Percentiles rank a stretch among this genome's conserved stretches.
phyloP scores from a whole-genome alignment of 2,329 filamentous ascomycete species.

The Paracamarosporium sp. region DNA sequence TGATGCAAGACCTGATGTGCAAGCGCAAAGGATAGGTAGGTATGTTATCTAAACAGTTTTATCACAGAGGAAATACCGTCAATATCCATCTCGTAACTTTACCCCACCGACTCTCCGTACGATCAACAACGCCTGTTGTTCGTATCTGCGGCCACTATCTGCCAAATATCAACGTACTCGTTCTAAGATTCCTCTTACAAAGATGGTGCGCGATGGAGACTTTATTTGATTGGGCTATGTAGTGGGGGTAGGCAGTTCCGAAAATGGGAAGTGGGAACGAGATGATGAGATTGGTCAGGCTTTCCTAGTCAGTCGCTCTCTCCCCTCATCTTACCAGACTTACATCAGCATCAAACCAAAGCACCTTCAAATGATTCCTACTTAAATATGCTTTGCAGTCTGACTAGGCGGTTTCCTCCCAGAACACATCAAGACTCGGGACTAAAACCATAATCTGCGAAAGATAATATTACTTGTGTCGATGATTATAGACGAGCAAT shows the following conservation, averaged over 20 bases:
- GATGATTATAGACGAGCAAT: too few relatives aligned
- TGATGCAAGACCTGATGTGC: background rate
- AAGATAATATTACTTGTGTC: too few relatives aligned
- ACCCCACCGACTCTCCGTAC: background rate
- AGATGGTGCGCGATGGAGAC: background rate
- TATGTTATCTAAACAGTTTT: background rate
- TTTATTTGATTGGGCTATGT: background rate
- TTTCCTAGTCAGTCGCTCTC: too few relatives aligned
- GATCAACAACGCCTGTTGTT: background rate
- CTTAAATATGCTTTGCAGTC: too few relatives aligned
- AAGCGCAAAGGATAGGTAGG: background rate
- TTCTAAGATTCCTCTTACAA: background rate
- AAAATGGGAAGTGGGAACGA: background rate
- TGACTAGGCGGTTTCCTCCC: too few relatives aligned
- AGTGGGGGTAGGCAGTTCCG: background rate
- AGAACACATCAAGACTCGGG: too few relatives aligned
- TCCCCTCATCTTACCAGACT: too few relatives aligned
- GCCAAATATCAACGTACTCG: background rate
- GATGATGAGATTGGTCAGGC: background rate
- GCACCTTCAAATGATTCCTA: too few relatives aligned
- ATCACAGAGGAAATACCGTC: too few relatives aligned
- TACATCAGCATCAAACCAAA: too few relatives aligned
- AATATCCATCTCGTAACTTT: too few relatives aligned
- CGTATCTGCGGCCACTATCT: background rate
- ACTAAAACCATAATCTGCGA: too few relatives aligned